Conservation (phyloP, 805 yeast species). For the Yarrowia alimentaria region DNA sequence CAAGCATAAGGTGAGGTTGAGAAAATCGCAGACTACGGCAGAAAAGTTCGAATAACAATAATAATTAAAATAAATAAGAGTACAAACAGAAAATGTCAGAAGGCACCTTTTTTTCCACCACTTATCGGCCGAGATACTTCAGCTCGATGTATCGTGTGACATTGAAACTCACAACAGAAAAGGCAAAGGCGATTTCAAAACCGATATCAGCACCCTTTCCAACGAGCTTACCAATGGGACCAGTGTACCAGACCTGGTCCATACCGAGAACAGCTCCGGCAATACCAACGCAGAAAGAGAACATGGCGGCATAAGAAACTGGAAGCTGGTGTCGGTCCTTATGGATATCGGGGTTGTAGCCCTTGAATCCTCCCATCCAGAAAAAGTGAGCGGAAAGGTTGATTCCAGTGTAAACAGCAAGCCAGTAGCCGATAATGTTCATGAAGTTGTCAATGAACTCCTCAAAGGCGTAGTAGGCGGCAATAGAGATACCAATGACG, state of each 20-base stretch:
- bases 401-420: constrained; percentile 79
- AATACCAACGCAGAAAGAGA: constrained; percentile 77
- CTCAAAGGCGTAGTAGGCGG: constrained; percentile 75
- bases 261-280: constrained; percentile 87
- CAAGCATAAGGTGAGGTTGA: too few species aligned
- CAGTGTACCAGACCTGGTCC: constrained; percentile 81
- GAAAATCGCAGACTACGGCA: too few species aligned
- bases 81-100: constrained; percentile 10
- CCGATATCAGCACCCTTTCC: constrained; percentile 88
- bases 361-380: constrained; percentile 60
- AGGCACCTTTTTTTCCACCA: constrained; percentile 22
- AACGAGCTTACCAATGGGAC: constrained; percentile 61
- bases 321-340: constrained; percentile 60
- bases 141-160: constrained; percentile 61
- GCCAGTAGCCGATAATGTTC: constrained; percentile 88
- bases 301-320: constrained; percentile 71
- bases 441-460: constrained; percentile 78
- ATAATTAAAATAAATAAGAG: constrained; percentile 10
- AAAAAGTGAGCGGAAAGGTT: constrained; percentile 79
- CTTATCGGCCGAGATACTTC: constrained; percentile 51
- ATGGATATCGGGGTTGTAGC: constrained; percentile 64
- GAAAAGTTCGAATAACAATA: too few species aligned
- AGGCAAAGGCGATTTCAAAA: constrained; percentile 69
- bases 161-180: constrained; percentile 63
- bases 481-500: constrained; percentile 83